Percentiles rank a stretch among this genome's conserved stretches.
Conservation (phyloP, 2,329 filamentous ascomycete species). For the Hirsutella minnesotensis region DNA sequence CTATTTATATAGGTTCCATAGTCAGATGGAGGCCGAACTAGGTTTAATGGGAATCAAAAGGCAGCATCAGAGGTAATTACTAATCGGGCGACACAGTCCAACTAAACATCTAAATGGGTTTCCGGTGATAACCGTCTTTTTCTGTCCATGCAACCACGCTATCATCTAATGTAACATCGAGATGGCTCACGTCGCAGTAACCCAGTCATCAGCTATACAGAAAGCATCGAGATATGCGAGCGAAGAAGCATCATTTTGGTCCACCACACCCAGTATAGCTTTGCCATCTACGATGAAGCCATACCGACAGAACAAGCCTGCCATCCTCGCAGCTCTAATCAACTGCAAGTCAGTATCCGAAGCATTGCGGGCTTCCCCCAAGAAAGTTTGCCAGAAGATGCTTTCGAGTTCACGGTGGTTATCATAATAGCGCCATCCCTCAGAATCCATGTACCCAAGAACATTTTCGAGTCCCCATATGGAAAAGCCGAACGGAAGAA, state of each 20-base stretch:
- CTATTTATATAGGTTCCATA: too few species aligned
- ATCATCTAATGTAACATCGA: not conserved
- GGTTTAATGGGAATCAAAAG: too few species aligned
- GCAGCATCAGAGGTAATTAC: too few species aligned
- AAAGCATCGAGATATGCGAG: conserved; percentile 1
- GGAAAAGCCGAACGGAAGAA: conserved; percentile 17
- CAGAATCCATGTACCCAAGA: conserved; percentile 8
- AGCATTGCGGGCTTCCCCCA: not conserved
- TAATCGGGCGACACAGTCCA: too few species aligned
- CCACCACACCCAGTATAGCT: not conserved
- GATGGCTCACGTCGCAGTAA: not conserved
- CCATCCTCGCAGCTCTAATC: conserved; percentile 1
- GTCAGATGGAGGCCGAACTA: too few species aligned
- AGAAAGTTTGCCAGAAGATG: not conserved
- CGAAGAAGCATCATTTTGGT: not conserved
- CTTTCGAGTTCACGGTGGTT: conserved; percentile 1
- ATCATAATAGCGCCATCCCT: conserved; percentile 9
- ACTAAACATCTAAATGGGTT: too few species aligned
- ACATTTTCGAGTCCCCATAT: conserved; percentile 16
- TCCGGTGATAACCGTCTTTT: too few species aligned
- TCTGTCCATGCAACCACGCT: not conserved
- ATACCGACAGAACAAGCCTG: not conserved
- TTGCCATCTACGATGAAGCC: not conserved
- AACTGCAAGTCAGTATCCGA: not conserved
- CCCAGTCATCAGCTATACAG: not conserved